Evolutionary conservation across 148 eudicot genomes (phyloP).

Genomic region (Polygonum aviculare): DNA sequence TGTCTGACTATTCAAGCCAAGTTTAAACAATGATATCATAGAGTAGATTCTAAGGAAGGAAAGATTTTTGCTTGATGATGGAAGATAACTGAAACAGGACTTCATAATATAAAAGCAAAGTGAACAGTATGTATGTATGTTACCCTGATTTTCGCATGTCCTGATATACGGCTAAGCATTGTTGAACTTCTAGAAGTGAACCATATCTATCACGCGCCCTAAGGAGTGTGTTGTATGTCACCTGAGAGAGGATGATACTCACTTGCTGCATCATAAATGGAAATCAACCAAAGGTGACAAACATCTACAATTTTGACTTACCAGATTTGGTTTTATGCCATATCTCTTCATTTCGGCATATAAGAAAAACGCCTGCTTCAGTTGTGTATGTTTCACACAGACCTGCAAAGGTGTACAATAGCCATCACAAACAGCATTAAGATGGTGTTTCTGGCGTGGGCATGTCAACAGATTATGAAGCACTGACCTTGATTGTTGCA

Average conservation of each 20-base stretch:
- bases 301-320: conserved; percentile 15
- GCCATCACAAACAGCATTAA: neutral
- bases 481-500: conserved; percentile 70
- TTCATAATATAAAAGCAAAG: neutral
- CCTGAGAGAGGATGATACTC: conserved; percentile 34
- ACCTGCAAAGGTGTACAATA: conserved; percentile 36
- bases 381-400: conserved; percentile 51
- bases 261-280: neutral
- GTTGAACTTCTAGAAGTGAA: conserved; percentile 76
- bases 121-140: neutral
- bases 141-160: conserved; percentile 95
- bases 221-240: conserved; percentile 78
- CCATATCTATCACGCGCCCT: conserved; percentile 78
- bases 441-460: neutral
- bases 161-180: conserved; percentile 81
- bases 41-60: neutral
- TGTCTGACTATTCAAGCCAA: neutral
- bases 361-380: conserved; percentile 61
- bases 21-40: neutral
- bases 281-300: neutral
- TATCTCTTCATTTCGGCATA: conserved; percentile 74
- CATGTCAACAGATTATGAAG: neutral
- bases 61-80: neutral
- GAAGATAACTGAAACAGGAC: neutral
- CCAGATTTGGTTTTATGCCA: conserved; percentile 79